These are phyloP conservation scores for Stygiomarasmius scandens DNA, from an alignment of 1,284 basidiomycete genomes.

Conservation along the genomic window DNA sequence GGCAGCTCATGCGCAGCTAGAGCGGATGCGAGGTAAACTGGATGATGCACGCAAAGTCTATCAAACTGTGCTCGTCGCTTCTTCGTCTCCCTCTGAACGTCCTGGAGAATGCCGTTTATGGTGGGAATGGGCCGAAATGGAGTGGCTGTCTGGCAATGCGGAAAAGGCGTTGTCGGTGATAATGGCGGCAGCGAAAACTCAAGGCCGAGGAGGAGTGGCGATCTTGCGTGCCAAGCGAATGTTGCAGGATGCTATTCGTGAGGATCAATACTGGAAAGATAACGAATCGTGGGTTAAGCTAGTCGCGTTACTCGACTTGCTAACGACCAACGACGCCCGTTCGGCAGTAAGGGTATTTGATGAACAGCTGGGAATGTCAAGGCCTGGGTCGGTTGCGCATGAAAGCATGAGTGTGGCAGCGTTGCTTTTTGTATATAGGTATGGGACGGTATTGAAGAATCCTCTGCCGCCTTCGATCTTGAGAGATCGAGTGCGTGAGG, in stretches of 20 bases:
- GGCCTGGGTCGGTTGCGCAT: constrained; percentile 35
- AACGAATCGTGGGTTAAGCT: constrained; percentile 66
- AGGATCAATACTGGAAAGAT: constrained; percentile 52
- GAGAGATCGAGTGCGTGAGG: constrained; percentile 58
- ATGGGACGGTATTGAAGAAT: constrained; percentile 56
- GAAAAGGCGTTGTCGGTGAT: constrained; percentile 56
- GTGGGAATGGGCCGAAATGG: constrained; percentile 91
- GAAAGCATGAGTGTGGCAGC: constrained; percentile 66
- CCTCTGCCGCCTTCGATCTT: constrained; percentile 63
- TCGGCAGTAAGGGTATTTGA: constrained; percentile 54
- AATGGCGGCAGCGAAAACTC: constrained; percentile 54
- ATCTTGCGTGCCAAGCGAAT: constrained; percentile 60
- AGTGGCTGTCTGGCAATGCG: constrained; percentile 68
- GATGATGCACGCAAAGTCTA: constrained; percentile 86
- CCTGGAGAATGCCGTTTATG: constrained; percentile 59
- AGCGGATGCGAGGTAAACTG: constrained; percentile 69
- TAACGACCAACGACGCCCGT: constrained; percentile 47
- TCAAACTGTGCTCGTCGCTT: constrained; percentile 59
- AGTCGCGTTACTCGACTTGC: constrained; percentile 63
- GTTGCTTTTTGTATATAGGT: constrained; percentile 64
- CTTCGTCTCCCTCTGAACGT: constrained; percentile 36
- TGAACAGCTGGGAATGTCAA: constrained; percentile 31
- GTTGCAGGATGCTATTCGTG: constrained; percentile 46
- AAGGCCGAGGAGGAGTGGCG: constrained; percentile 53
- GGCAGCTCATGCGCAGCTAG: constrained; percentile 82